phyloP scores from a whole-genome alignment of 2,329 filamentous ascomycete genomes.

The Sporothrix mexicana region DNA sequence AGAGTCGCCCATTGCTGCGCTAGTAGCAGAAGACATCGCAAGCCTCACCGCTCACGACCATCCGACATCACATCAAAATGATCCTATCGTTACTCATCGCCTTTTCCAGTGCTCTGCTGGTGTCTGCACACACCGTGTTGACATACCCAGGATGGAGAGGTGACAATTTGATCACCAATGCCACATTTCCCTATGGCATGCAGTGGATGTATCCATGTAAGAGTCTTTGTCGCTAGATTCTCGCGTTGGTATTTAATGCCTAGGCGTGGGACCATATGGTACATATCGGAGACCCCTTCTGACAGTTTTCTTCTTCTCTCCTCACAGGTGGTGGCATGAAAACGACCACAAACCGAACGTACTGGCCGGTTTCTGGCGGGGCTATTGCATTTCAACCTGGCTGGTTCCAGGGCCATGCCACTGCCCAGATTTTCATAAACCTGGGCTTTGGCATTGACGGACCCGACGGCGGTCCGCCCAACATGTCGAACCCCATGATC shows the following conservation, averaged over 20 bases:
- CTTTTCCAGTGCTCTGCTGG: conserved; percentile 55
- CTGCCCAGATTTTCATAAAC: conserved; percentile 88
- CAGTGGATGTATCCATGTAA: conserved; percentile 95
- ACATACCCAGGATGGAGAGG: conserved; percentile 87
- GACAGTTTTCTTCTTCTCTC: neutral
- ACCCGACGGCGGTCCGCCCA: conserved; percentile 69
- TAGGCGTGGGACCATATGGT: too few species aligned
- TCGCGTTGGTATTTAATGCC: too few species aligned
- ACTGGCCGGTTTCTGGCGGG: conserved; percentile 87
- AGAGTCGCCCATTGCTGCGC: too few species aligned
- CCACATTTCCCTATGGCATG: conserved; percentile 84
- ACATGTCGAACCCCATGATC: conserved; percentile 87
- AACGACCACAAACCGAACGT: conserved; percentile 80
- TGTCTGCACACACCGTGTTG: conserved; percentile 78
- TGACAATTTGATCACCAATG: conserved; percentile 81
- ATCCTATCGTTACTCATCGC: conserved; percentile 53
- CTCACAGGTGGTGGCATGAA: conserved; percentile 79
- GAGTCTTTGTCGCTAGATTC: conserved; percentile 44
- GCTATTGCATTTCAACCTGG: conserved; percentile 91
- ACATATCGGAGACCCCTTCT: neutral
- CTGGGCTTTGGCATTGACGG: conserved; percentile 78
- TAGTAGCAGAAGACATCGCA: neutral
- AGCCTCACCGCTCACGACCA: neutral
- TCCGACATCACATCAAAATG: conserved; percentile 49
- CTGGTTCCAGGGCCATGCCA: conserved; percentile 90